Conservation (phyloP, 805 yeast genomes). For the Kuraishia hungarica region DNA sequence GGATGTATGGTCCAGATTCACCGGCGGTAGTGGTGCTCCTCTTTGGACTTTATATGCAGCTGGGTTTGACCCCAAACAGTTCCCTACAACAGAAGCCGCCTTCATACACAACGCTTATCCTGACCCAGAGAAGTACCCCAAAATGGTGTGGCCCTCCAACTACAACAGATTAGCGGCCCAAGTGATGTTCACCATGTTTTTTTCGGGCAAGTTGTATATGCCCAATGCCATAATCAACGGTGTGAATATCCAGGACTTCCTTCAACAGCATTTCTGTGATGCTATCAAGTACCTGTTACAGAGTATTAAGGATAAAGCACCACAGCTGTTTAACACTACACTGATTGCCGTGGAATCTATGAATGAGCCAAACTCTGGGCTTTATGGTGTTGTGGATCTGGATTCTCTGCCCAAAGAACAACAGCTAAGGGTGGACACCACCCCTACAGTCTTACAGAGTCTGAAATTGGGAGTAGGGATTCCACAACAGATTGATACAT, state of each 20-base stretch:
- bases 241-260: conserved; percentile 65
- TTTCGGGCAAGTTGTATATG: conserved; percentile 67
- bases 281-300: conserved; percentile 43
- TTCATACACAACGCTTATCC: conserved; percentile 54
- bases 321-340: conserved; percentile 40
- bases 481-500: conserved; percentile 57
- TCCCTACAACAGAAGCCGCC: conserved; percentile 71
- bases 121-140: conserved; percentile 45
- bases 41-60: conserved; percentile 88
- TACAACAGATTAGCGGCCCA: conserved; percentile 66
- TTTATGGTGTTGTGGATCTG: conserved; percentile 55
- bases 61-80: conserved; percentile 73
- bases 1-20: conserved; percentile 85
- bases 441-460: conserved; percentile 75
- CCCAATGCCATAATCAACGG: conserved; percentile 71
- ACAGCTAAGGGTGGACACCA: conserved; percentile 65
- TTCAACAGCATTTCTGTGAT: conserved; percentile 54
- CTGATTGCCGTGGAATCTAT: conserved; percentile 74
- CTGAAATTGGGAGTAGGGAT: conserved; percentile 75
- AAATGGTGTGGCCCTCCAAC: conserved; percentile 92
- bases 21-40: conserved; percentile 94
- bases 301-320: conserved; percentile 28
- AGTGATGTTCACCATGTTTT: conserved; percentile 81
- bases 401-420: conserved; percentile 47
- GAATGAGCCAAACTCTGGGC: conserved; percentile 81